Evolutionary conservation across 108 stramenopile species (phyloP), one percentile per base, ranked within the genome.

Genomic region (Stephanodiscus triporus): DNA sequence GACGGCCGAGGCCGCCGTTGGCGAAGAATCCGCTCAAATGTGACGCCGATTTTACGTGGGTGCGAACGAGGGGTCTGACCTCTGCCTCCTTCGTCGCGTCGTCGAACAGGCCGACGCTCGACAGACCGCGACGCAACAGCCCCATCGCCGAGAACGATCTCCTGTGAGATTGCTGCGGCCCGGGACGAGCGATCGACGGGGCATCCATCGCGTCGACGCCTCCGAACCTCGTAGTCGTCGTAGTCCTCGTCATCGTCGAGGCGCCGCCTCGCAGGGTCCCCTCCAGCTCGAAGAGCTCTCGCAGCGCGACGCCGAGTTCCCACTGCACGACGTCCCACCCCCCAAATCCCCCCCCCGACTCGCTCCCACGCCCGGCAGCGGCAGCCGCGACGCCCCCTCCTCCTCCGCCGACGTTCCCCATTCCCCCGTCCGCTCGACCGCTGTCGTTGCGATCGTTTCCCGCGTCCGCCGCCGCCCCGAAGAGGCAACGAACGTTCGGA

Each of bases 271-370:
- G 68, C 8, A 78, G 61, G 13, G 32, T 65, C 64, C 37, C 9
- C n/a, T 60, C 63, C 77, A 70, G 70, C 26, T 53, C 22, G 34
- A 53, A 72, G 43, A 78, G 40, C 11, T 78, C 70, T 14, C 43
- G 57, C 59, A 78, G 57, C 9, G 58, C 48, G 17, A 50, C 37
- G 36, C 67, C 70, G 47, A 78, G 34, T 34, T 78, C 72, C 23
- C 47, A 72, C 53, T 78, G 77, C 48, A 78, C 53, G 22, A 72
- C 77, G 61, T 78, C 65, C 70, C 70, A 72, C 58, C 70, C 70
- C 6, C 77, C 77, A 20, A 38, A 58, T 47, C 55, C 60, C 48
- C 30, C 55, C 34, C 19, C 60, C 27, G 36, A 14, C 14, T 16
- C 77, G 53, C 72, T 50, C 70, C 70, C 71, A 43, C 70, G 58